Evolutionary conservation across 208 protist genomes (phyloP).

Genomic region (Leishmania mexicana): DNA sequence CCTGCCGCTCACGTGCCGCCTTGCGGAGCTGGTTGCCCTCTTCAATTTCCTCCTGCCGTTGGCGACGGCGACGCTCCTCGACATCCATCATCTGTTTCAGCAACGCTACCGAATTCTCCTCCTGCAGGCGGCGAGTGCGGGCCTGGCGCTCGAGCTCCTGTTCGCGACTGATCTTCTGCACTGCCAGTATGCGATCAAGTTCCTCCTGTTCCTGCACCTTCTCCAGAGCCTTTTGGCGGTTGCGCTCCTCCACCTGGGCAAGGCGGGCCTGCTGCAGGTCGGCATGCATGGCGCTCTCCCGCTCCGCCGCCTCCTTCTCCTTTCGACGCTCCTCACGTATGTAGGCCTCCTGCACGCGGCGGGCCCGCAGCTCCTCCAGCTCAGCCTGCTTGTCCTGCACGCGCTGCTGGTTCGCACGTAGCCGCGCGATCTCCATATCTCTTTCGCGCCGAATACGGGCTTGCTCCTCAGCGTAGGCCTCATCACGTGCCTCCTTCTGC

Average conservation of each 20-base stretch:
- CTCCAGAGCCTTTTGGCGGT: conserved; percentile 55
- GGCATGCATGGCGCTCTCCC: conserved; percentile 55
- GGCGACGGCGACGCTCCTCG: conserved; percentile 84
- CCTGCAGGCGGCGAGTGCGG: conserved; percentile 56
- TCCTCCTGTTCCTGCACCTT: conserved; percentile 78
- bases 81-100: conserved; percentile 91
- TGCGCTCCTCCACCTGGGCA: conserved; percentile 85
- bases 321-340: conserved; percentile 80
- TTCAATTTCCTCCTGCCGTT: conserved; percentile 90
- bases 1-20: conserved; percentile 73
- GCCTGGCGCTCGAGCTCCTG: conserved; percentile 72
- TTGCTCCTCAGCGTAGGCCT: conserved; percentile 87
- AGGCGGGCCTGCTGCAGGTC: conserved; percentile 81
- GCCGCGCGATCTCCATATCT: conserved; percentile 88
- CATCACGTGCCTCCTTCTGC: conserved; percentile 86
- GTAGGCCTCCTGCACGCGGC: conserved; percentile 88
- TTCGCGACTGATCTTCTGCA: conserved; percentile 83
- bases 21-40: conserved; percentile 82
- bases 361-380: conserved; percentile 91
- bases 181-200: conserved; percentile 83
- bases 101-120: conserved; percentile 86
- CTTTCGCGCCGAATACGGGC: conserved; percentile 82
- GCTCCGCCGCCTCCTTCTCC: conserved; percentile 76
- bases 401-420: conserved; percentile 89
- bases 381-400: conserved; percentile 92